phyloP scores from a whole-genome alignment of 805 yeast genomes.

The Teunomyces kruisii region DNA sequence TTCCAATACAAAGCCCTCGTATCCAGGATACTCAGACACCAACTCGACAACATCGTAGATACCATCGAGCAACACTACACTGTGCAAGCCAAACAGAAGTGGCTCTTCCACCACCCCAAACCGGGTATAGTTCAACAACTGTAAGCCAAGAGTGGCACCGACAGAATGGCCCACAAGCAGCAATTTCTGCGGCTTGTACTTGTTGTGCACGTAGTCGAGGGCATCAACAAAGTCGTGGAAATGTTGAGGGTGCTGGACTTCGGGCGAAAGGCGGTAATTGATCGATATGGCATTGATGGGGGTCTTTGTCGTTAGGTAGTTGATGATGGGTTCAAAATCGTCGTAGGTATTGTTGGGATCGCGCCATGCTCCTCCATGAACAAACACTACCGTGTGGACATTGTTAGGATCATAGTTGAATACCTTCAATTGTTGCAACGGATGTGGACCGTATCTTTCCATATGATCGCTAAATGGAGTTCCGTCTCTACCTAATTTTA shows the following conservation, averaged over 20 bases:
- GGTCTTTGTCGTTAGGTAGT: not conserved
- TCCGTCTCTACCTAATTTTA: no score
- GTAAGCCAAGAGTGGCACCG: conserved; percentile 69
- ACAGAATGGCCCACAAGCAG: conserved; percentile 71
- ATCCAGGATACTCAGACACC: conserved; percentile 60
- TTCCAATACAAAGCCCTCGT: conserved; percentile 53
- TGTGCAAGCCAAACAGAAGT: not conserved
- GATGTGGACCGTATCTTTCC: conserved; percentile 30
- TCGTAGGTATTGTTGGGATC: conserved; percentile 60
- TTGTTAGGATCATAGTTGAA: conserved; percentile 17
- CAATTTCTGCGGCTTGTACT: conserved; percentile 17
- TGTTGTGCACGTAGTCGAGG: conserved; percentile 27
- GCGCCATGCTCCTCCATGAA: conserved; percentile 93
- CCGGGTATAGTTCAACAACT: conserved; percentile 36
- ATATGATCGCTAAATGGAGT: no score
- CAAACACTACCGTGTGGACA: conserved; percentile 46
- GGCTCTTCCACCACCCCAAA: conserved; percentile 8
- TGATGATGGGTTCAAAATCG: conserved; percentile 47
- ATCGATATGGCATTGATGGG: conserved; percentile 26
- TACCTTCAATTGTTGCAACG: conserved; percentile 30
- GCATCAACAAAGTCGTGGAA: conserved; percentile 53
- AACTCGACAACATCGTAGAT: conserved; percentile 57
- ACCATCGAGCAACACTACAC: conserved; percentile 59
- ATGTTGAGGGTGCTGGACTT: conserved; percentile 60
- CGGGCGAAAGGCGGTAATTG: conserved; percentile 70